Base-by-base conservation (phyloP, 2,329 filamentous ascomycete species). In the Botryotinia narcissicola region DNA sequence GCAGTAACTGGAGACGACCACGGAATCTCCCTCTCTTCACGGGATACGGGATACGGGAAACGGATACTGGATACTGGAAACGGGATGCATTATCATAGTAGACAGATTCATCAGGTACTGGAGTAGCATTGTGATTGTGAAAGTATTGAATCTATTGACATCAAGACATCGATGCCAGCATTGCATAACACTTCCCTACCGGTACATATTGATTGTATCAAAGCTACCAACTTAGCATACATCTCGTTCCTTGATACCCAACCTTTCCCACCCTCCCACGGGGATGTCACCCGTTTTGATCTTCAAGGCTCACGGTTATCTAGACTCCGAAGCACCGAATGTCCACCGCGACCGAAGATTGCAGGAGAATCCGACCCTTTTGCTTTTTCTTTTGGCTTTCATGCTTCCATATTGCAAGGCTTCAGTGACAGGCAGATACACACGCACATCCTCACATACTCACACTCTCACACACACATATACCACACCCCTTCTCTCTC, bases 161-260 rank as follows among this genome's bases (percentile, higher is more conserved):
- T 48, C 8, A 10, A 48, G 20, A 48, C 7, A 10, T 22, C 22
- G 46, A 54, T n/a, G 48, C 48, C 12, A n/a, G 48, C 48, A 54
- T 25, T 54, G 48, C 48, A 54, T n/a, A 16, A 54, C 6, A 3
- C 25, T 54, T n/a, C 48, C 12, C 48, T 54, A 12, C 40, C 40
- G 40, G 40, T 16, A 25, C 48, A n/a, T n/a, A 12, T 9, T n/a
- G 14, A 42, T 2, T 44, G 42, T 44, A 44, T 18, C 42, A 44
- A 18, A 40, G 37, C 2, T 40, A 42, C 37, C 37, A 20, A 54
- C 12, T 8, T 40, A 40, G 20, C 59, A 61, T 22, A 61, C 16
- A 18, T 44, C 12, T 46, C 40, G 40, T 64, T 64, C 42, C 61
- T 64, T 46, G 61, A 63, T 63, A 63, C 61, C 61, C 61, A 32